A percentile compares a stretch with the other conserved stretches of the same genome.
phyloP scores from a whole-genome alignment of 176 grass and related monocot species.

The Zoysia japonica region DNA sequence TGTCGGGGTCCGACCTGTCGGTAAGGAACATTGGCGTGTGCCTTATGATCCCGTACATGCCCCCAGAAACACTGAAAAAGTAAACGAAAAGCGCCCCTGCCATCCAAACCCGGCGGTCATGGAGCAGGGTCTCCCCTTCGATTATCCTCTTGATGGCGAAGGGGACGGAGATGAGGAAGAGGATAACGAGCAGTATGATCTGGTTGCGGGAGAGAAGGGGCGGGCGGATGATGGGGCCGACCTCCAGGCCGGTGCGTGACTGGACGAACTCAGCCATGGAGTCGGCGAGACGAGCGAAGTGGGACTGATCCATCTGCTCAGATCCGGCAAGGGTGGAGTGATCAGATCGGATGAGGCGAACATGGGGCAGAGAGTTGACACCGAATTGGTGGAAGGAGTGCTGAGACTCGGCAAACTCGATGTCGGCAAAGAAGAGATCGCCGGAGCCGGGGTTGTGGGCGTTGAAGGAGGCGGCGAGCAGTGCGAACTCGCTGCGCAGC shows the following conservation, averaged over 20 bases:
- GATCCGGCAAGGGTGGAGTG: conserved; percentile 54
- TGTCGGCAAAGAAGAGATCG: conserved; percentile 88
- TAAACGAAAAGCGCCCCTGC: conserved; percentile 70
- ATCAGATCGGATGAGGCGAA: conserved; percentile 69
- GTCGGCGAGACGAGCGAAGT: conserved; percentile 76
- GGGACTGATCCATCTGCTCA: conserved; percentile 81
- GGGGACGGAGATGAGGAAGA: conserved; percentile 61
- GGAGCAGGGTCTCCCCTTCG: conserved; percentile 73
- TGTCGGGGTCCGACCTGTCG: conserved; percentile 70
- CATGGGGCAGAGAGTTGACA: conserved; percentile 79
- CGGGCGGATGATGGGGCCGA: conserved; percentile 84
- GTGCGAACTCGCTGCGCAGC: conserved; percentile 77
- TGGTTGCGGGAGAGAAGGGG: conserved; percentile 75
- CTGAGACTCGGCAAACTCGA: conserved; percentile 92
- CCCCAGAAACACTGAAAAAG: conserved; percentile 91
- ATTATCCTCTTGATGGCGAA: conserved; percentile 75
- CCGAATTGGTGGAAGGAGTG: conserved; percentile 79
- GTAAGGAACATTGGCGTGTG: conserved; percentile 78
- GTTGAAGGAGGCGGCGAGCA: conserved; percentile 77
- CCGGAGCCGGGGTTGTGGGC: conserved; percentile 54
- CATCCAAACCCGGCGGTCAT: conserved; percentile 81
- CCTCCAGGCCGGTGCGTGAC: conserved; percentile 63
- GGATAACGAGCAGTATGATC: conserved; percentile 50
- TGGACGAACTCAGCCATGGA: conserved; percentile 94
- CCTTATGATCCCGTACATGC: conserved; percentile 92